A percentile compares a stretch with the other conserved stretches of the same genome.
Conservation (phyloP, 768 basidiomycete species). For the Podaxis sp. region DNA sequence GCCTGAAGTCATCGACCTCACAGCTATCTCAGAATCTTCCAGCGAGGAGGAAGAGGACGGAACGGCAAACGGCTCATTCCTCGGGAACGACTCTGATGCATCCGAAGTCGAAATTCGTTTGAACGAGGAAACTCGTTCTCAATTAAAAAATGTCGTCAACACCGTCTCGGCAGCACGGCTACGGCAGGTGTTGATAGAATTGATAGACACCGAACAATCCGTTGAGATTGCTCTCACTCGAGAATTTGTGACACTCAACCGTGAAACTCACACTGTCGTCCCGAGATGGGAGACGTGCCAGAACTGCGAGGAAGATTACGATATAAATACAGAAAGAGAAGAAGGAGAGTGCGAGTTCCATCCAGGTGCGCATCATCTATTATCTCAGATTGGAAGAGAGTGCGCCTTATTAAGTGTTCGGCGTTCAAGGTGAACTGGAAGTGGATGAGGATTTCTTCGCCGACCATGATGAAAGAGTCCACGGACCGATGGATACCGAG, state of each 20-base stretch:
- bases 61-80: constrained; percentile 20
- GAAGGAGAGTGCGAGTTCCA: constrained; percentile 50
- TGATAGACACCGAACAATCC: constrained; percentile 40
- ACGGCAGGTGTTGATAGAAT: constrained; percentile 36
- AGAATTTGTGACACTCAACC: constrained; percentile 42
- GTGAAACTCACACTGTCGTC: constrained; percentile 33
- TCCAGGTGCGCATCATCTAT: constrained; percentile 37
- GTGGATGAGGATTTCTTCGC: constrained; percentile 38
- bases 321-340: constrained; percentile 34
- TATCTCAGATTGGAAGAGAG: not conserved
- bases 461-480: constrained; percentile 49
- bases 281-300: constrained; percentile 47
- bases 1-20: constrained; percentile 46
- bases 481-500: constrained; percentile 46
- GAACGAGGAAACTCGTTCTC: constrained; percentile 39
- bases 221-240: constrained; percentile 42
- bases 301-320: constrained; percentile 49
- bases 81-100: constrained; percentile 15
- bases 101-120: constrained; percentile 38
- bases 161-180: constrained; percentile 43
- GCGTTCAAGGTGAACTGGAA: constrained; percentile 38
- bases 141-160: constrained; percentile 42
- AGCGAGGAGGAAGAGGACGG: constrained; percentile 25
- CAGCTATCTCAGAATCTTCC: constrained; percentile 36
- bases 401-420: not conserved